Base-by-base conservation (phyloP, 2,329 filamentous ascomycete species). In the Sporothrix luriei region DNA sequence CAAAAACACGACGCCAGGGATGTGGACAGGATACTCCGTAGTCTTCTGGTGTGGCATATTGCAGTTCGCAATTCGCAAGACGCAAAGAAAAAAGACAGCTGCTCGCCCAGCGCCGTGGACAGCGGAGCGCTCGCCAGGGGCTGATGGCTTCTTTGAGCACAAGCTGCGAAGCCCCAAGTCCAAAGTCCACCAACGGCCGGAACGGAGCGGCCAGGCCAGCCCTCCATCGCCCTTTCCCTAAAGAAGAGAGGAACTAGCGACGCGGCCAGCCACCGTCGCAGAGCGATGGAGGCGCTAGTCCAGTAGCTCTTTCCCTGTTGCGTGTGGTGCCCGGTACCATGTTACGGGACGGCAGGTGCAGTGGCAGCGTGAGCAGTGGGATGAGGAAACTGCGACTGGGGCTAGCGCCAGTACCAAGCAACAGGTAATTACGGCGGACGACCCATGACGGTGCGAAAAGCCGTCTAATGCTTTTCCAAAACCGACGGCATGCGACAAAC, bases 271-370 rank as follows among this genome's bases (percentile, higher is more conserved):
- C 48, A 55, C 66, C 54, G 54, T 68, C 46, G 77, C 76, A 75
- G 78, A 73, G 74, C 70, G 72, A 69, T 57, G 65, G 65, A 62
- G 68, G 73, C 71, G 72, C 73, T 71, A 71, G 69, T 51, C 43
- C 14, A 57, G 26, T 48, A 68, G 66, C 66, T 59, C 66, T 68
- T 38, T 49, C 61, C 61, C 43, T 49, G 61, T 64, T 62, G 40
- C 59, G 61, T 24, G 61, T 9, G 46, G 21, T 62, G 57, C 54
- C 16, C 54, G 29, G 14, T 57, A 29, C 29, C 38, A 19, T 33
- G n/a, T 54, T 21, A 13, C 51, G 51, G 51, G 51, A 43, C 46
- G 43, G 43, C n/a, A 62, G 40, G 43, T 26, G 54, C 26, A 43
- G 13, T 13, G 26, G 29, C 29, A 48, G 16, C 16, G 46, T 14